A percentile compares a stretch with the other conserved stretches of the same genome.
phyloP scores from a whole-genome alignment of 805 yeast species.

The Saccharomycopsis selenospora region DNA sequence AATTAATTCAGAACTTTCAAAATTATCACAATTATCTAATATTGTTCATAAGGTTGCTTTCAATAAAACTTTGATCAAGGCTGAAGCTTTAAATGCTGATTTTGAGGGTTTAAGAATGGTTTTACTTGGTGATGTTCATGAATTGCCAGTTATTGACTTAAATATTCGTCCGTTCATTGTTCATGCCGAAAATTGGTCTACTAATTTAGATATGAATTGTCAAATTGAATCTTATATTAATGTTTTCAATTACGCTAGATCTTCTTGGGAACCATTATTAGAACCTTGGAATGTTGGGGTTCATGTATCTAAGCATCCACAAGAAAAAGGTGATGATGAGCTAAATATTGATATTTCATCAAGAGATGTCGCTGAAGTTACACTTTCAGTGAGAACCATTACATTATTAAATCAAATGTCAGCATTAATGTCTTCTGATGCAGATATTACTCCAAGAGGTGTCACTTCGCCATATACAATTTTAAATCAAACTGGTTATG shows the following conservation, averaged over 20 bases:
- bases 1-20: constrained; percentile 44
- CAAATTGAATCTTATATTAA: constrained; percentile 61
- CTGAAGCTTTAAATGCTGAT: constrained; percentile 59
- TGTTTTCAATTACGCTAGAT: constrained; percentile 79
- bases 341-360: constrained; percentile 66
- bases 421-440: constrained; percentile 46
- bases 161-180: constrained; percentile 61
- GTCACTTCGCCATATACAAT: constrained; percentile 77
- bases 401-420: constrained; percentile 68
- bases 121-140: constrained; percentile 84
- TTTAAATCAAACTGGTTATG: constrained; percentile 77
- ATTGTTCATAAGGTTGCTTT: constrained; percentile 24
- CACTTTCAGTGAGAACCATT: constrained; percentile 74
- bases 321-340: constrained; percentile 31
- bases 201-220: constrained; percentile 65
- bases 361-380: constrained; percentile 66
- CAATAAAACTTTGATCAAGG: constrained; percentile 46
- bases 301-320: constrained; percentile 47
- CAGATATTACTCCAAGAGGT: constrained; percentile 57
- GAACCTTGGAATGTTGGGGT: constrained; percentile 82
- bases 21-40: constrained; percentile 23
- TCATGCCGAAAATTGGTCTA: constrained; percentile 76
- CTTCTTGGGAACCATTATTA: constrained; percentile 91
- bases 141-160: constrained; percentile 79
- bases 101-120: constrained; percentile 76